A percentile compares a stretch with the other conserved stretches of the same genome.
These are phyloP conservation scores for Venturiaceae sp. DNA, from an alignment of 2,329 filamentous ascomycete genomes.

Conservation along the genomic window DNA sequence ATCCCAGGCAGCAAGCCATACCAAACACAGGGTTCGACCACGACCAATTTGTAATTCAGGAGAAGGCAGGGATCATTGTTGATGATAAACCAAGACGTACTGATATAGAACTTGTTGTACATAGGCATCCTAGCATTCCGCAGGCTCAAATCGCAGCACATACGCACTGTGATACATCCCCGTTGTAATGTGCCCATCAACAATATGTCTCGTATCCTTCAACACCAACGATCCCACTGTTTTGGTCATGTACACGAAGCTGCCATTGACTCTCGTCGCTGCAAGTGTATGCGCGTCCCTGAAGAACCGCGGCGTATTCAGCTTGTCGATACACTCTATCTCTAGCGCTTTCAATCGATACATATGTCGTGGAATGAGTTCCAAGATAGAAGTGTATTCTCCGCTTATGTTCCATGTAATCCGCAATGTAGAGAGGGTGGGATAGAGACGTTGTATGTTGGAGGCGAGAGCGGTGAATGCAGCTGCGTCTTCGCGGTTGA, in stretches of 20 bases:
- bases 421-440: not conserved
- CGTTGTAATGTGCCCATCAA: not conserved
- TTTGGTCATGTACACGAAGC: not conserved
- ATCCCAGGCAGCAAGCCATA: too few relatives aligned
- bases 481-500: not conserved
- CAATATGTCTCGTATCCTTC: not conserved
- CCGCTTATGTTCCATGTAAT: constrained; percentile 2
- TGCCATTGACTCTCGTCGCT: not conserved
- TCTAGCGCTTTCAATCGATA: not conserved
- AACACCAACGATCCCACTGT: not conserved
- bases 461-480: not conserved
- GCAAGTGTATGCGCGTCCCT: not conserved
- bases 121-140: too few relatives aligned
- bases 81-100: too few relatives aligned
- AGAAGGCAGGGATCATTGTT: too few relatives aligned
- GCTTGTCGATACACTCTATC: not conserved
- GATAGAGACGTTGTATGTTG: not conserved
- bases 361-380: not conserved
- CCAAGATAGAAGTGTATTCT: not conserved
- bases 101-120: too few relatives aligned
- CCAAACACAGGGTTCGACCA: too few relatives aligned
- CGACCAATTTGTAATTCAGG: too few relatives aligned
- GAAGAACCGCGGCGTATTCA: not conserved
- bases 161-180: not conserved
- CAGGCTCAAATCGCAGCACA: not conserved